Conservation (phyloP, 1,139 yeast genomes). For the Suhomyces taliae region DNA sequence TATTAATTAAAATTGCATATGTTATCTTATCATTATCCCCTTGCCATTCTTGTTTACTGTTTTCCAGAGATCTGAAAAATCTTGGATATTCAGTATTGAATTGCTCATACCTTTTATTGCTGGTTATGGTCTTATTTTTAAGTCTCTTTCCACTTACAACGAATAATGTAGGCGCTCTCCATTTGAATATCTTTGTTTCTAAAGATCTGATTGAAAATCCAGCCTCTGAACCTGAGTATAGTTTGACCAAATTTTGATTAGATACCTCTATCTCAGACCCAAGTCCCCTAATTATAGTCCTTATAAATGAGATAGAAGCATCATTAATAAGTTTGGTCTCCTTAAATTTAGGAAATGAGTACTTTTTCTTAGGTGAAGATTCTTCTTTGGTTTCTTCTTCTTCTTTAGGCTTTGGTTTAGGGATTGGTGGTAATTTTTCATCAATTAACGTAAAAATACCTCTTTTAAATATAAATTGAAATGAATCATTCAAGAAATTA, state of each 20-base stretch:
- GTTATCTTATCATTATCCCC: constrained; percentile 42
- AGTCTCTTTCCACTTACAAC: constrained; percentile 66
- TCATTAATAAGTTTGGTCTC: constrained; percentile 43
- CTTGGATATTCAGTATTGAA: constrained; percentile 57
- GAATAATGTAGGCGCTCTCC: constrained; percentile 84
- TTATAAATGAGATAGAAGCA: constrained; percentile 43
- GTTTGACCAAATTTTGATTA: constrained; percentile 51
- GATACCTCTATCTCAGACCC: constrained; percentile 24
- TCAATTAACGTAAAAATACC: constrained; percentile 17
- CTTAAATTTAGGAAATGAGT: constrained; percentile 17
- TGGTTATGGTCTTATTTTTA: constrained; percentile 34
- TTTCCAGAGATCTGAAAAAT: constrained; percentile 36
- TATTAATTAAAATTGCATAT: constrained; percentile 61
- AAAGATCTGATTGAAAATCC: constrained; percentile 89
- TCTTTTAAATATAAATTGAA: constrained; percentile 36
- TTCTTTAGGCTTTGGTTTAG: neutral
- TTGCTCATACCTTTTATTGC: constrained; percentile 49
- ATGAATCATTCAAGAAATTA: constrained; percentile 36
- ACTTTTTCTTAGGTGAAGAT: constrained; percentile 2
- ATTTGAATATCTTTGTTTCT: constrained; percentile 80
- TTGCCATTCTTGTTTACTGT: constrained; percentile 34
- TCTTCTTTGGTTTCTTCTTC: neutral
- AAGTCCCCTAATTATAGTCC: constrained; percentile 28
- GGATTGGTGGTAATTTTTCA: neutral
- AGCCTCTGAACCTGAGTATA: constrained; percentile 70